Evolutionary conservation across 1,139 yeast genomes (phyloP).

Genomic region (Kurtzmaniella quercitrusa): DNA sequence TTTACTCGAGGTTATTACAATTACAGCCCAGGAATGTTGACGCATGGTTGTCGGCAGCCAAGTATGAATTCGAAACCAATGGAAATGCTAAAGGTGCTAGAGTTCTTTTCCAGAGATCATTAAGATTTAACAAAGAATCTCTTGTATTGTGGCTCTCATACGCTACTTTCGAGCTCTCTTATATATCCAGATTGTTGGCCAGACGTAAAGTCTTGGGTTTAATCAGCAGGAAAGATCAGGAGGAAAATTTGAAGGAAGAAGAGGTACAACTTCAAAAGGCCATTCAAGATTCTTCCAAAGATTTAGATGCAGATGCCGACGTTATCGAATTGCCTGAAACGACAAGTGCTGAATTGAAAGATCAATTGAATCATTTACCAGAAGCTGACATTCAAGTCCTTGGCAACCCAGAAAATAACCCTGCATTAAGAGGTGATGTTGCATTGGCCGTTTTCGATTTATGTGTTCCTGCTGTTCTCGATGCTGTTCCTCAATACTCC

Average conservation of each 20-base stretch:
- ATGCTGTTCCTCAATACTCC: conserved; percentile 24
- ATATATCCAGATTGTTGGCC: conserved; percentile 76
- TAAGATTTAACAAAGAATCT: conserved; percentile 78
- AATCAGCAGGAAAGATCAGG: conserved; percentile 67
- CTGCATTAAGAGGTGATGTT: conserved; percentile 87
- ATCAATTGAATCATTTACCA: conserved; percentile 68
- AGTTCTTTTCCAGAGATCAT: conserved; percentile 75
- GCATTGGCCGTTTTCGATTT: conserved; percentile 80
- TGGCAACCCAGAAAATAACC: conserved; percentile 82
- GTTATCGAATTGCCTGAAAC: conserved; percentile 45
- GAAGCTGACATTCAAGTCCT: conserved; percentile 84
- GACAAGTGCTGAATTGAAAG: conserved; percentile 51
- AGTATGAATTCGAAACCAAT: conserved; percentile 85
- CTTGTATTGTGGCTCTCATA: conserved; percentile 78
- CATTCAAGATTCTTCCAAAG: conserved; percentile 24
- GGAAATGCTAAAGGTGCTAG: conserved; percentile 90
- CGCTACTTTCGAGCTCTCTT: conserved; percentile 82
- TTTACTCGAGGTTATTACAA: conserved; percentile 74
- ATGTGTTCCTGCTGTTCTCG: conserved; percentile 51
- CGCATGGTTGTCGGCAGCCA: conserved; percentile 94
- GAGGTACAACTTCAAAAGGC: conserved; percentile 24
- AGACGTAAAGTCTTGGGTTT: conserved; percentile 81
- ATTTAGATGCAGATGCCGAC: conserved; percentile 32
- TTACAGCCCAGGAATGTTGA: conserved; percentile 88
- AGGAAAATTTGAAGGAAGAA: conserved; percentile 45